These are phyloP conservation scores for Goffeauzyma gilvescens DNA, from an alignment of 768 basidiomycete species.

Conservation along the genomic window DNA sequence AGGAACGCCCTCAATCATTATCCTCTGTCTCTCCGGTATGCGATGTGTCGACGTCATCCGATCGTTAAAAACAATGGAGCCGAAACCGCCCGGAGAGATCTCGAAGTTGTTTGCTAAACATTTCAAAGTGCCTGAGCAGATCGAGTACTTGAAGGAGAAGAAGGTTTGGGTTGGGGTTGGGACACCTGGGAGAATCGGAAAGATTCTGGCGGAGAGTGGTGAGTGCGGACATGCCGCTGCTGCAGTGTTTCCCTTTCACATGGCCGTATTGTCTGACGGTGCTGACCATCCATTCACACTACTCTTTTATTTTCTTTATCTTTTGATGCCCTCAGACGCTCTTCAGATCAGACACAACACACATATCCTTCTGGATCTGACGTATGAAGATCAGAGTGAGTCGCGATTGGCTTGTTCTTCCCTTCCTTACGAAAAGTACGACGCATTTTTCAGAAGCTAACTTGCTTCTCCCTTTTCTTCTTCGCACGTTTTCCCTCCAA, in stretches of 20 bases:
- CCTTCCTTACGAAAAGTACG: neutral
- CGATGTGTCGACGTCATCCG: slow-evolving; percentile 70
- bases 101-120: slow-evolving; percentile 69
- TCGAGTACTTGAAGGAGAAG: slow-evolving; percentile 62
- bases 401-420: neutral
- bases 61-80: slow-evolving; percentile 24
- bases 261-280: neutral
- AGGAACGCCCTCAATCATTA: slow-evolving; percentile 73
- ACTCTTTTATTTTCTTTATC: too few relatives aligned
- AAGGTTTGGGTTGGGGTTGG: slow-evolving; percentile 75
- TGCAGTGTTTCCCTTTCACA: neutral
- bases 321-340: slow-evolving; percentile 1
- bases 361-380: slow-evolving; percentile 7
- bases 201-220: slow-evolving; percentile 40
- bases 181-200: slow-evolving; percentile 77
- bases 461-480: neutral
- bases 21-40: slow-evolving; percentile 71
- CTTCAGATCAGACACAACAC: slow-evolving; percentile 11
- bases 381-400: slow-evolving; percentile 9
- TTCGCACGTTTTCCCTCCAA: neutral
- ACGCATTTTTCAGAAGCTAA: neutral
- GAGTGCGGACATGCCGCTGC: slow-evolving; percentile 7
- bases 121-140: slow-evolving; percentile 74
- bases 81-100: slow-evolving; percentile 60
- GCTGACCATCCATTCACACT: too few relatives aligned